Evolutionary conservation across 2,329 filamentous ascomycete species (phyloP), one percentile per base, ranked within the genome.

Genomic region (Aspergillus tamarii): DNA sequence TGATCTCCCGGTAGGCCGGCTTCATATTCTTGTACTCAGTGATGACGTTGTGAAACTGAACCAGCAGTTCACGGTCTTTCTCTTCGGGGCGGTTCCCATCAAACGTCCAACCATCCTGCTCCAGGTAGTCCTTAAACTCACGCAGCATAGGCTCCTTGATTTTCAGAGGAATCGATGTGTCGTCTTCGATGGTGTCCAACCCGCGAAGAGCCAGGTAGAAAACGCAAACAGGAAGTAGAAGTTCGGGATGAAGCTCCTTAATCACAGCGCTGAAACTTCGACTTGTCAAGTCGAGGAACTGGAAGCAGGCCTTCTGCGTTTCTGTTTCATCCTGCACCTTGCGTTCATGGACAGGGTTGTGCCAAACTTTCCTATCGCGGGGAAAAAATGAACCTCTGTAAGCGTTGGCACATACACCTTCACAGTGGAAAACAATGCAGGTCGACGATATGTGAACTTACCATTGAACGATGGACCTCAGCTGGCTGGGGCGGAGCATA

Each of bases 121-220:
- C 89, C 74, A 98, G 85, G 68, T 90, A 85, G 61, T 90, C 82
- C 76, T 96, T 84, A 79, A 99, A 99, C 54, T 90, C 84, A 66
- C 94, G 88, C 65, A 99, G 84, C 62, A 97, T 80, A 2, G 93
- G 93, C 74, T 96, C 91, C 82, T 99, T 99, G 74, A 86, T 89
- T 68, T 87, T 85, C 45, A 94, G 82, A 3, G 90, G 84, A 65
- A 99, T 90, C 6, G 93, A 96, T 89, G 97, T 98, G 80, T 99
- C 95, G 84, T 99, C 95, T 81, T 99, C 95, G 65, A 99, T 92
- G n/a, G 95, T 99, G 79, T 99, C 95, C 57, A 99, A 87, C 54
- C 92, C 95, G 65, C 95, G 92, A 60, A 99, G 85, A 59, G 93
- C 87, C 32, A 99, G 87, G 82, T 99, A 99, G 85, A 99, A 99